A percentile compares a stretch with the other conserved stretches of the same genome.
These are phyloP conservation scores for Colletotrichum magnum DNA, from an alignment of 2,329 filamentous ascomycete genomes.

Conservation along the genomic window DNA sequence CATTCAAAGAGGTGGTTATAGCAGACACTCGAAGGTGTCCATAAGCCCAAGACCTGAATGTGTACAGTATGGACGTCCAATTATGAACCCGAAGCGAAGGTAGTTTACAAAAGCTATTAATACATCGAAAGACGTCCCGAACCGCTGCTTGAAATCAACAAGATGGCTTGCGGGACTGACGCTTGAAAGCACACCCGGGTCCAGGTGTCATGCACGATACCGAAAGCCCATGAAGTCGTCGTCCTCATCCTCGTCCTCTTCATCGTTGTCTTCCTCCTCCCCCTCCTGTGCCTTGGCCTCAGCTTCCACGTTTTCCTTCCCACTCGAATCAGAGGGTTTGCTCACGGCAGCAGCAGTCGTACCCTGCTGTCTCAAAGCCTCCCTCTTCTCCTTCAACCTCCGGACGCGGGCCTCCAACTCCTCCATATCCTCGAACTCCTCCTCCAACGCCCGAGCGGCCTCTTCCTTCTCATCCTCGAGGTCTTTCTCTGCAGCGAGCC, in stretches of 20 bases:
- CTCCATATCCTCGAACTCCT: conserved; percentile 88
- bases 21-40: no score
- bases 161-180: neutral
- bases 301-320: conserved; percentile 49
- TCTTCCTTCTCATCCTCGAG: conserved; percentile 81
- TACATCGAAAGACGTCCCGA: conserved; percentile 28
- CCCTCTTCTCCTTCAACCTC: conserved; percentile 78
- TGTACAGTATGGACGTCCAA: conserved; percentile 7
- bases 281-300: conserved; percentile 43
- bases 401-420: conserved; percentile 80
- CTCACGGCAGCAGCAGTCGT: conserved; percentile 45
- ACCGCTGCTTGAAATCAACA: neutral
- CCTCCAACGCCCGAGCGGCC: conserved; percentile 78
- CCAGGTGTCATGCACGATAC: conserved; percentile 52
- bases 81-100: conserved; percentile 35
- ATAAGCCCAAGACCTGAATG: no score
- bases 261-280: conserved; percentile 54
- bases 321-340: conserved; percentile 39
- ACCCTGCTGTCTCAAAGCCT: conserved; percentile 69
- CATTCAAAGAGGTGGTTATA: no score
- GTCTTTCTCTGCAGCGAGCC: conserved; percentile 68
- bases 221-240: conserved; percentile 73
- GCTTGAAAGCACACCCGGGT: neutral
- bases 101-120: conserved; percentile 35
- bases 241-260: conserved; percentile 63